Conservation (phyloP, 192 early-diverging fungal genomes). For the Coemansia interrupta region DNA sequence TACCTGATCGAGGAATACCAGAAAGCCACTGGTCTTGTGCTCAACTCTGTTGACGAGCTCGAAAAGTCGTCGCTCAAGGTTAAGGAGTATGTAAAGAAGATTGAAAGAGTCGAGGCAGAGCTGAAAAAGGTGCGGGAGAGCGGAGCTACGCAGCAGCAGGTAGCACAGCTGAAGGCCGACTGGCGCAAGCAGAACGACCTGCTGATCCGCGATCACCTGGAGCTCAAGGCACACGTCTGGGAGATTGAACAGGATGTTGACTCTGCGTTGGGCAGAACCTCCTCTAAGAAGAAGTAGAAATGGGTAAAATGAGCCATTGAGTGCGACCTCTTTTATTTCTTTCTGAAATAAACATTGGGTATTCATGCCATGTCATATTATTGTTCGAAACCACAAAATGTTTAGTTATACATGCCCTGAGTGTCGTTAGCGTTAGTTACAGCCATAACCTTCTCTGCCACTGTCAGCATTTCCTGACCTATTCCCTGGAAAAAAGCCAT, state of each 20-base stretch:
- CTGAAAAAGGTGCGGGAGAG: conserved; percentile 55
- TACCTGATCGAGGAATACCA: conserved; percentile 87
- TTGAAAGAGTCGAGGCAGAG: conserved; percentile 70
- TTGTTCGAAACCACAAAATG: too few relatives aligned
- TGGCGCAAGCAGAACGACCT: conserved; percentile 61
- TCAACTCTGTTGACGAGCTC: conserved; percentile 76
- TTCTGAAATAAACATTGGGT: too few relatives aligned
- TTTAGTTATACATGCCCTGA: too few relatives aligned
- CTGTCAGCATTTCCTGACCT: too few relatives aligned
- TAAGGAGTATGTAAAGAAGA: conserved; percentile 69
- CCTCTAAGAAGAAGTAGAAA: conserved; percentile 14
- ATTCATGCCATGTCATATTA: too few relatives aligned
- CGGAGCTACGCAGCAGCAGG: conserved; percentile 60
- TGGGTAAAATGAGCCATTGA: background rate
- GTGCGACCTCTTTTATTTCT: too few relatives aligned
- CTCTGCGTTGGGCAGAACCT: conserved; percentile 23
- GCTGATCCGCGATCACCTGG: conserved; percentile 75
- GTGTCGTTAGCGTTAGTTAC: too few relatives aligned
- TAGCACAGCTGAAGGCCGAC: conserved; percentile 42
- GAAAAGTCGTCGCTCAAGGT: conserved; percentile 75
- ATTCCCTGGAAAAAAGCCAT: too few relatives aligned
- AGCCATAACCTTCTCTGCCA: too few relatives aligned
- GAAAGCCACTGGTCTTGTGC: conserved; percentile 62
- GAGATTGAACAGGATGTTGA: conserved; percentile 56
- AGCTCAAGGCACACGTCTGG: conserved; percentile 82